These are phyloP conservation scores for Neofusicoccum cordaticola DNA, from an alignment of 2,329 filamentous ascomycete species.

Conservation along the genomic window DNA sequence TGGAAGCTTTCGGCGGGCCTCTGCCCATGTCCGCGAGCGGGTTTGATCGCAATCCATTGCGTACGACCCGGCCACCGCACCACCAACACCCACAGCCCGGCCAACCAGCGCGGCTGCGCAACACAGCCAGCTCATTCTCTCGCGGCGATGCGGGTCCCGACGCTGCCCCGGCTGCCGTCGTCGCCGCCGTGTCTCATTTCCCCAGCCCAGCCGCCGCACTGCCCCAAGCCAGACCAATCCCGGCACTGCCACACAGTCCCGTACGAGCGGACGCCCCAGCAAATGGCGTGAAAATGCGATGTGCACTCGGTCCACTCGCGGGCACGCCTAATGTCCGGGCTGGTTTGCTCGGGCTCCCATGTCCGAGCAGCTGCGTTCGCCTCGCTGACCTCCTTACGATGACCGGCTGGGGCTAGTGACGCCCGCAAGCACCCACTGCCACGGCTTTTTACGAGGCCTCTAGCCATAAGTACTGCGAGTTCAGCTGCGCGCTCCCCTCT, in stretches of 20 bases:
- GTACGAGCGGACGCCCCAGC: conserved; percentile 5
- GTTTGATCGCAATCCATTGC: neutral
- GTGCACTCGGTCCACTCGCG: conserved; percentile 9
- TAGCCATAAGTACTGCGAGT: neutral
- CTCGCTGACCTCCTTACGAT: neutral
- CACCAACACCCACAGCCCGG: neutral
- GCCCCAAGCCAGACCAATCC: conserved; percentile 1
- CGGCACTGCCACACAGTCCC: conserved; percentile 8
- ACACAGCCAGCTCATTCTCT: neutral
- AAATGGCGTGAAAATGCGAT: conserved; percentile 15
- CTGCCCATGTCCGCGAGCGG: neutral
- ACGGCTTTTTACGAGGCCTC: neutral
- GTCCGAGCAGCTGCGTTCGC: neutral
- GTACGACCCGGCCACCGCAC: neutral
- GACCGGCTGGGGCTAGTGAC: neutral
- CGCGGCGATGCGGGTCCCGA: neutral
- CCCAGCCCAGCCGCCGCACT: conserved; percentile 10
- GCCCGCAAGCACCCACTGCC: neutral
- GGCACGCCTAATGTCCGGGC: conserved; percentile 10
- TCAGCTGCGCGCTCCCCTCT: neutral
- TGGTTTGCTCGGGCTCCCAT: neutral
- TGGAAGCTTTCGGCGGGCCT: neutral
- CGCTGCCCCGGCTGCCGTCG: neutral
- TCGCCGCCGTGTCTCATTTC: conserved; percentile 3
- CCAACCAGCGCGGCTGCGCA: neutral